Percentiles rank a stretch among this genome's conserved stretches.
These are phyloP conservation scores for Globisporangium rhizosaccharum DNA, from an alignment of 352 stramenopile genomes.

Conservation along the genomic window DNA sequence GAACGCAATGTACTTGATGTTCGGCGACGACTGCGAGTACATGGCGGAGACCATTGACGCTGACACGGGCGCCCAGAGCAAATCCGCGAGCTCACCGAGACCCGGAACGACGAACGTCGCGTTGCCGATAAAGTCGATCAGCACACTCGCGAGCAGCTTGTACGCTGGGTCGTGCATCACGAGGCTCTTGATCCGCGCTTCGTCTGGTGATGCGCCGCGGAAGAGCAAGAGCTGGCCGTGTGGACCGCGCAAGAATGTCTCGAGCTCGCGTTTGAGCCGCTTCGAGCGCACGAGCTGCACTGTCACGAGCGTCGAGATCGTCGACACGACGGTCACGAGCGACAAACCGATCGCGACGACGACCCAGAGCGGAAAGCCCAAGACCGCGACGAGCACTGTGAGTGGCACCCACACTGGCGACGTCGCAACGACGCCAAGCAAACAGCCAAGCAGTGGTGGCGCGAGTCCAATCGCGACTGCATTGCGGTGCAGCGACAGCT, in stretches of 20 bases:
- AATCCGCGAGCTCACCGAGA: conserved; percentile 87
- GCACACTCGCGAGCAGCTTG: conserved; percentile 66
- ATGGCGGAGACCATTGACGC: conserved; percentile 87
- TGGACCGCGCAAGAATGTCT: conserved; percentile 41
- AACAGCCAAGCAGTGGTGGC: conserved; percentile 34
- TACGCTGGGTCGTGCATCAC: conserved; percentile 49
- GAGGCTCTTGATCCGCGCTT: conserved; percentile 14
- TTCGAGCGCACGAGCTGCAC: conserved; percentile 47
- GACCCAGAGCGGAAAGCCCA: conserved; percentile 61
- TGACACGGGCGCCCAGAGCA: conserved; percentile 90
- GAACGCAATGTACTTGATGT: conserved; percentile 84
- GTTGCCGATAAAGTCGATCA: conserved; percentile 88
- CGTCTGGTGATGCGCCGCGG: conserved; percentile 22
- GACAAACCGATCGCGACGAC: conserved; percentile 35
- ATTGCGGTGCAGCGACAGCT: conserved; percentile 65
- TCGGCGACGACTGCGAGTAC: conserved; percentile 85
- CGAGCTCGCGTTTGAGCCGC: conserved; percentile 32
- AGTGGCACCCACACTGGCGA: conserved; percentile 57
- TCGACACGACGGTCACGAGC: conserved; percentile 40
- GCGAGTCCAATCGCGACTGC: conserved; percentile 43
- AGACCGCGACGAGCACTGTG: conserved; percentile 42
- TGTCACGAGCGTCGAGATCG: conserved; percentile 41
- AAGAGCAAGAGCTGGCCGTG: conserved; percentile 66
- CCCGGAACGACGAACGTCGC: conserved; percentile 84
- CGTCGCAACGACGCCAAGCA: conserved; percentile 38